Conservation (phyloP, 257 asterid genomes). For the Nicotiana undulata region DNA sequence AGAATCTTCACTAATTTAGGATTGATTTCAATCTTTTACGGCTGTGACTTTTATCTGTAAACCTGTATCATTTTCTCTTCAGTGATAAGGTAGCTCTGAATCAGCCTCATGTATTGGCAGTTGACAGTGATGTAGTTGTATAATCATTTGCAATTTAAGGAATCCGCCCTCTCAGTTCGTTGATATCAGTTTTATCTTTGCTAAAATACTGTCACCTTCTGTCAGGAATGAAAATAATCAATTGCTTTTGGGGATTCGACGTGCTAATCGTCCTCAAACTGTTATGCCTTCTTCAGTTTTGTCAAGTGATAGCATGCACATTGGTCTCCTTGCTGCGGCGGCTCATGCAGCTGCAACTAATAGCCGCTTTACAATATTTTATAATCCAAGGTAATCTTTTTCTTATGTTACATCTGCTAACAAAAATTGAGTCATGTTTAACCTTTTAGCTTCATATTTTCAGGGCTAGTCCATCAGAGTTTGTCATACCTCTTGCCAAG, state of each 20-base stretch:
- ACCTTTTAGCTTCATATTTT: slow-evolving; percentile 12
- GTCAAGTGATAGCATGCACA: slow-evolving; percentile 96
- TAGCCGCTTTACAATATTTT: slow-evolving; percentile 85
- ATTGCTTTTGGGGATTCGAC: slow-evolving; percentile 81
- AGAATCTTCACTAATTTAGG: not conserved
- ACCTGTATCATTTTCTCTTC: not conserved
- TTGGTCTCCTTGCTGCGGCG: slow-evolving; percentile 97
- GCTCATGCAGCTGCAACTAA: slow-evolving; percentile 92
- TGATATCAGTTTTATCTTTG: not conserved
- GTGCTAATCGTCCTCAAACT: slow-evolving; percentile 79
- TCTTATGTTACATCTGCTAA: not conserved
- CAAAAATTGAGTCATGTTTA: slow-evolving; percentile 4
- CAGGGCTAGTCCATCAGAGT: slow-evolving; percentile 92
- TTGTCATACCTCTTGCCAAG: slow-evolving; percentile 83
- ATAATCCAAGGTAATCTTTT: slow-evolving; percentile 64
- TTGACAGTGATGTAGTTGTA: not conserved
- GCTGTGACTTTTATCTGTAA: not conserved
- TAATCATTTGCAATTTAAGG: not conserved
- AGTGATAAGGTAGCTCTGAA: not conserved
- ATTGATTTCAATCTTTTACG: not conserved
- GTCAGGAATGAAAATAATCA: slow-evolving; percentile 82
- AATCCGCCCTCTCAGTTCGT: not conserved
- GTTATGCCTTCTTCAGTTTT: slow-evolving; percentile 88
- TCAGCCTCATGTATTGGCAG: not conserved
- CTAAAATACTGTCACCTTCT: slow-evolving; percentile 1